Percentiles rank a stretch among this genome's conserved stretches.
Evolutionary conservation across 2,329 filamentous ascomycete genomes (phyloP).

Genomic region (Claviceps sp.): DNA sequence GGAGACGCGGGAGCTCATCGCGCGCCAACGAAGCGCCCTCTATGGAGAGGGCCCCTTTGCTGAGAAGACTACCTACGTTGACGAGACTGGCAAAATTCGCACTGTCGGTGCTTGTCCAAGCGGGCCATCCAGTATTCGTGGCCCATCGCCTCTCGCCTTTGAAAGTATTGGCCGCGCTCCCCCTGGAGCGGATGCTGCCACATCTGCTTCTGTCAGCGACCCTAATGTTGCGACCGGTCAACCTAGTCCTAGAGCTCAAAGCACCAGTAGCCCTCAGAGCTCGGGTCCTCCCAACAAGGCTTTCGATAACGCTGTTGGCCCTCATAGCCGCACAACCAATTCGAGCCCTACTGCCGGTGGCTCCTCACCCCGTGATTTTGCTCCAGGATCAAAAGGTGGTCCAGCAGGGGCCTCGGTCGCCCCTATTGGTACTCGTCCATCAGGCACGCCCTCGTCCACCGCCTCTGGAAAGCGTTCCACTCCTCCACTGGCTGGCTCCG

Average conservation of each 20-base stretch:
- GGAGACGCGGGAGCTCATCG: conserved; percentile 88
- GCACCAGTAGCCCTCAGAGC: conserved; percentile 70
- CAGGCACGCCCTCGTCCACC: conserved; percentile 36
- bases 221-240: conserved; percentile 26
- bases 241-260: conserved; percentile 58
- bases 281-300: conserved; percentile 41
- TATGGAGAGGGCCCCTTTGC: conserved; percentile 69
- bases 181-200: conserved; percentile 22
- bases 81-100: conserved; percentile 52
- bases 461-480: conserved; percentile 63
- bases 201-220: conserved; percentile 28
- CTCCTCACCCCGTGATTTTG: conserved; percentile 59
- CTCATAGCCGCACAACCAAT: conserved; percentile 62
- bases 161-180: conserved; percentile 39
- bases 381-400: conserved; percentile 37
- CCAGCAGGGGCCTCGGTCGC: conserved; percentile 56
- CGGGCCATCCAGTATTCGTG: conserved; percentile 51
- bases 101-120: conserved; percentile 53
- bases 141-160: conserved; percentile 68
- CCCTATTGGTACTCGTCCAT: conserved; percentile 83
- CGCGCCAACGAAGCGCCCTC: conserved; percentile 85
- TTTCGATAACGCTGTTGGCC: conserved; percentile 43
- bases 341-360: conserved; percentile 62
- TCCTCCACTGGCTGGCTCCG: conserved; percentile 80
- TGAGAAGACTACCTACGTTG: conserved; percentile 51